A percentile compares a stretch with the other conserved stretches of the same genome.
These are phyloP conservation scores for Fusarium graminum DNA, from an alignment of 2,329 filamentous ascomycete species.

Conservation along the genomic window DNA sequence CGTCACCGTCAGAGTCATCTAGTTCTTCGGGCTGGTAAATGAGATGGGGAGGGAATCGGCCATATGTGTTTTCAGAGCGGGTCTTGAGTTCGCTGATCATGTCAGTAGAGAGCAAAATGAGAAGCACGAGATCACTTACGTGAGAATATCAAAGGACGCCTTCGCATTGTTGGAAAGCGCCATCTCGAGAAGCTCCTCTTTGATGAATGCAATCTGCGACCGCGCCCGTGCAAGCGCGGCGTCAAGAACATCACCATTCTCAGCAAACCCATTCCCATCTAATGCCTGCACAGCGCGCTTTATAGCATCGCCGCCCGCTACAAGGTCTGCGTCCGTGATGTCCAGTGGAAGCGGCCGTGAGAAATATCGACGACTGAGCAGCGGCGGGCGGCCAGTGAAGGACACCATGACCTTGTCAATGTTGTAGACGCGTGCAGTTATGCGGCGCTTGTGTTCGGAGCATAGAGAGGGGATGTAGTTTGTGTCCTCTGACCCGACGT, in stretches of 20 bases:
- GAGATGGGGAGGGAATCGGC: slow-evolving; percentile 56
- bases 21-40: slow-evolving; percentile 57
- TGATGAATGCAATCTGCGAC: slow-evolving; percentile 62
- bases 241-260: slow-evolving; percentile 57
- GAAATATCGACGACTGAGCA: slow-evolving; percentile 65
- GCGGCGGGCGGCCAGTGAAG: slow-evolving; percentile 68
- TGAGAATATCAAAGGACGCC: slow-evolving; percentile 33
- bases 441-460: slow-evolving; percentile 51
- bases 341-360: slow-evolving; percentile 67
- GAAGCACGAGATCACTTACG: slow-evolving; percentile 18
- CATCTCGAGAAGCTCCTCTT: slow-evolving; percentile 71
- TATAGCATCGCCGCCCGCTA: slow-evolving; percentile 56
- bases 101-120: background rate
- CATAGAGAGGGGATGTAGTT: slow-evolving; percentile 52
- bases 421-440: slow-evolving; percentile 56
- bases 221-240: slow-evolving; percentile 62
- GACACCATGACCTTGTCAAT: slow-evolving; percentile 65
- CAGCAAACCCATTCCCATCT: slow-evolving; percentile 67
- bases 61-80: slow-evolving; percentile 51
- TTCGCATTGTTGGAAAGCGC: slow-evolving; percentile 57
- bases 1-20: slow-evolving; percentile 49
- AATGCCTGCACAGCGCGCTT: slow-evolving; percentile 49
- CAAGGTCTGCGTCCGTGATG: slow-evolving; percentile 62
- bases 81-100: slow-evolving; percentile 53
- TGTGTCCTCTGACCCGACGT: slow-evolving; percentile 45